Evolutionary conservation across 1,139 yeast species (phyloP), one percentile per base, ranked within the genome.

Genomic region (Candida tetrigidarum): DNA sequence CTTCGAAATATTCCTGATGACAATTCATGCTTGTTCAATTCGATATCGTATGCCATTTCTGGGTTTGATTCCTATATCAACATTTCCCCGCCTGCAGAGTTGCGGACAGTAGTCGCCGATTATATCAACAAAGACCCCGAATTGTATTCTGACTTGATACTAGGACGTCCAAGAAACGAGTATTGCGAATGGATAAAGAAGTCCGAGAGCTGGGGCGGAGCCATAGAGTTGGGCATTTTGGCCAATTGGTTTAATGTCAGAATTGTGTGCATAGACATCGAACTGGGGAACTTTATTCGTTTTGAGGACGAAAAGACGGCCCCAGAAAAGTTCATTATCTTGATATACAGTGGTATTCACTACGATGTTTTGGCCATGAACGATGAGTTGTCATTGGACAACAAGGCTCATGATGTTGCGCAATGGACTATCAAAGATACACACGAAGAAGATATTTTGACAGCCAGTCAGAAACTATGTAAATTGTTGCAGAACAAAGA

Each of bases 131-230:
- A 56, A 2, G 71, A 85, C 49, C 78, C 80, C 0, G 59, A 55
- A 2, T 50, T 51, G 10, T 87, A 83, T 59, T 71, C 70, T 38
- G 86, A 80, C 39, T 84, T 81, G 0, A 76, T 86, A 2, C 66
- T 87, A 51, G 96, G 83, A 16, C 69, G 74, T 47, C 67, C 78
- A 0, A 66, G 74, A 2, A 58, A 62, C 0, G 76, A 77, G 6
- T 88, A 87, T 58, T 67, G 78, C 40, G 54, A 65, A 8, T 87
- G 95, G 95, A 87, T 87, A 23, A 53, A 60, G 38, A 68, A 76
- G 49, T 76, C 75, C 25, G 82, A 77, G 39, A 77, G 88, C 18
- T 87, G 96, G 96, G 96, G 96, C 15, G 96, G 96, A 6, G 95
- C 91, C 4, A 86, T 88, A 37, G 96, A 87, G 59, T 66, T 87